Evolutionary conservation across 805 yeast species (phyloP).

Genomic region (Cyberlindnera subsufficiens): DNA sequence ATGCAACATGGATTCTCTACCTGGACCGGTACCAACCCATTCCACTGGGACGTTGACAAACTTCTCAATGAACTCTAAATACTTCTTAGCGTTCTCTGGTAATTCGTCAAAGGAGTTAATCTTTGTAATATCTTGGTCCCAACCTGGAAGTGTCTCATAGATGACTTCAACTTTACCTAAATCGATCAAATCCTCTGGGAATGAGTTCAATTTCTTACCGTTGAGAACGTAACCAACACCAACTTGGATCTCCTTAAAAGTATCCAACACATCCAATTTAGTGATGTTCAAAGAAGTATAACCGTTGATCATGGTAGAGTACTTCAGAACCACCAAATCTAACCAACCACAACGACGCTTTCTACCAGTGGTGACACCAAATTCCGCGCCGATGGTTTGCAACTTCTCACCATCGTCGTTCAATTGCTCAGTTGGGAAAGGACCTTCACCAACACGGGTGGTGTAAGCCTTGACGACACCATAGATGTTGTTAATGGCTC

Average conservation of each 20-base stretch:
- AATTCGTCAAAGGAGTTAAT: constrained; percentile 66
- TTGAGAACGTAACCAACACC: constrained; percentile 79
- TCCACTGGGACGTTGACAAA: constrained; percentile 78
- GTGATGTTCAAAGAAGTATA: constrained; percentile 93
- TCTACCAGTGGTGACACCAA: constrained; percentile 97
- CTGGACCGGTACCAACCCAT: constrained; percentile 99
- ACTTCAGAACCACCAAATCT: constrained; percentile 89
- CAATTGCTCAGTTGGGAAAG: constrained; percentile 97
- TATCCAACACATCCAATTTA: constrained; percentile 90
- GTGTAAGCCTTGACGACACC: constrained; percentile 99
- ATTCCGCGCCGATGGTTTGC: constrained; percentile 91
- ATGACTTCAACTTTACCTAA: constrained; percentile 89
- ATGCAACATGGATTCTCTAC: constrained; percentile 85
- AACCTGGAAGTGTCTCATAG: constrained; percentile 89
- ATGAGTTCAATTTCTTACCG: constrained; percentile 67
- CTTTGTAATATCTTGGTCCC: constrained; percentile 80
- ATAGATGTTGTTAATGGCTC: constrained; percentile 66
- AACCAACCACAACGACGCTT: constrained; percentile 99
- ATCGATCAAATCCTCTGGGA: constrained; percentile 87
- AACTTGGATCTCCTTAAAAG: constrained; percentile 81
- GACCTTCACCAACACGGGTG: constrained; percentile 98
- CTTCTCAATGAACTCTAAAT: constrained; percentile 81
- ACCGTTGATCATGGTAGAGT: constrained; percentile 89
- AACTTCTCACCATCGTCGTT: constrained; percentile 80
- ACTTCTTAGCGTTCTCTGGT: constrained; percentile 83